phyloP scores from a whole-genome alignment of 148 eudicot species.

The Amaranthus cruentus region DNA sequence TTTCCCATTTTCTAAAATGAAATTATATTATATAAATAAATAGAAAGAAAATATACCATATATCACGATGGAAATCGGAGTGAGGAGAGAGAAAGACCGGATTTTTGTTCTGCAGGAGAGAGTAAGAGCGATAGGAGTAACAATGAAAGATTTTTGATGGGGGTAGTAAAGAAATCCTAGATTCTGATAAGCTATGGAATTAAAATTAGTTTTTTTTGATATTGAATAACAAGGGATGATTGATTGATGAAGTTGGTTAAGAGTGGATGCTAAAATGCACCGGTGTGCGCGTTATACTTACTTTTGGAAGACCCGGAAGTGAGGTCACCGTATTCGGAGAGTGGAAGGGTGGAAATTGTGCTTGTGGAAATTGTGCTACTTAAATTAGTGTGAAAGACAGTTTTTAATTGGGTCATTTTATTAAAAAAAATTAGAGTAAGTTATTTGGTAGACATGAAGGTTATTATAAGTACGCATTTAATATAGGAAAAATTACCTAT shows the following conservation, averaged over 20 bases:
- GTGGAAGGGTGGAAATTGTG: not conserved
- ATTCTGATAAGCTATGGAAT: not conserved
- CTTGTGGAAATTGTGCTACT: too few relatives aligned
- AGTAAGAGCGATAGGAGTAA: constrained; percentile 6
- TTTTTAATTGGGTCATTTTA: too few relatives aligned
- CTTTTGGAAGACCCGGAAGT: not conserved
- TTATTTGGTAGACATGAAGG: too few relatives aligned
- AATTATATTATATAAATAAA: not conserved
- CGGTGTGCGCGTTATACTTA: not conserved
- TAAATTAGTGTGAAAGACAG: too few relatives aligned
- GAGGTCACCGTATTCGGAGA: not conserved
- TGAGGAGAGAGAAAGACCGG: not conserved
- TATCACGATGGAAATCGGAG: constrained; percentile 11
- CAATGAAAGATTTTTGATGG: not conserved
- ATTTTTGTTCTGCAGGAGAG: not conserved
- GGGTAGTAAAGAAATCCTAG: not conserved
- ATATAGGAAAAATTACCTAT: too few relatives aligned
- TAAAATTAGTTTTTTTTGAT: not conserved
- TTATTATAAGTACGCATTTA: too few relatives aligned
- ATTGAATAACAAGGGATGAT: not conserved
- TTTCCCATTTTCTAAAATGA: not conserved
- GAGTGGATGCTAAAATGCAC: not conserved
- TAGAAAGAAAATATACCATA: constrained; percentile 17
- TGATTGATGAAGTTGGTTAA: not conserved
- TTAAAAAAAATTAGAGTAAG: too few relatives aligned